Evolutionary conservation across 2,329 filamentous ascomycete genomes (phyloP).

Genomic region (Neonectria neomacrospora): DNA sequence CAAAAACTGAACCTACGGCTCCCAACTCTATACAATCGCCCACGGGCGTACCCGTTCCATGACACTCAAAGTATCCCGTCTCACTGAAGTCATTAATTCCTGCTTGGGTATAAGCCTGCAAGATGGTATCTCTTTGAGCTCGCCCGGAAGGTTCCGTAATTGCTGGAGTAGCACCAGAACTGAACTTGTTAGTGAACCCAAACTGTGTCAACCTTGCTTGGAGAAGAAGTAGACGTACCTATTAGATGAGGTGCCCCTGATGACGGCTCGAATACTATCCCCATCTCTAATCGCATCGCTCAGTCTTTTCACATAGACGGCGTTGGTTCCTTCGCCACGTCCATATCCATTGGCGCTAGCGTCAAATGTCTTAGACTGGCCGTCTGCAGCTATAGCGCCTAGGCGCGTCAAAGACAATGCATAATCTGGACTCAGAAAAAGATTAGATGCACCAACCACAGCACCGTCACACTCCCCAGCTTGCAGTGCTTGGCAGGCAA

Average conservation of each 20-base stretch:
- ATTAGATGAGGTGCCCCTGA: conserved; percentile 60
- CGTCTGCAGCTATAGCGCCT: conserved; percentile 46
- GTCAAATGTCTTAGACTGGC: conserved; percentile 60
- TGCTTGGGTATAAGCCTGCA: conserved; percentile 41
- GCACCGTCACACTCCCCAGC: conserved; percentile 48
- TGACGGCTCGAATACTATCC: conserved; percentile 62
- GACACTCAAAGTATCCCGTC: conserved; percentile 33
- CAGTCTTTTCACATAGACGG: conserved; percentile 65
- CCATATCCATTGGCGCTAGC: conserved; percentile 62
- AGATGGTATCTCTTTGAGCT: conserved; percentile 53
- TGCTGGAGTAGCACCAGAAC: conserved; percentile 59
- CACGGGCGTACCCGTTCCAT: conserved; percentile 46
- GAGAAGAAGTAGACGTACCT: conserved; percentile 41
- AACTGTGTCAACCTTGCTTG: conserved; percentile 46
- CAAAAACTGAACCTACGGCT: conserved; percentile 50
- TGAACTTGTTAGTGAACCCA: conserved; percentile 24
- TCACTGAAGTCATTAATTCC: conserved; percentile 34
- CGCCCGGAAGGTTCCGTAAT: conserved; percentile 62
- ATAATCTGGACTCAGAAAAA: conserved; percentile 43
- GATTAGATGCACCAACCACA: conserved; percentile 48
- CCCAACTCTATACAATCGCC: conserved; percentile 46
- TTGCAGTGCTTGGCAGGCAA: conserved; percentile 49
- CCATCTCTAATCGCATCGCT: conserved; percentile 62
- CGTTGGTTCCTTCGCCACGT: conserved; percentile 66
- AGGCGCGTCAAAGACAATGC: conserved; percentile 39